These are phyloP conservation scores for Davidsoniella australis DNA, from an alignment of 2,329 filamentous ascomycete genomes.

Conservation along the genomic window DNA sequence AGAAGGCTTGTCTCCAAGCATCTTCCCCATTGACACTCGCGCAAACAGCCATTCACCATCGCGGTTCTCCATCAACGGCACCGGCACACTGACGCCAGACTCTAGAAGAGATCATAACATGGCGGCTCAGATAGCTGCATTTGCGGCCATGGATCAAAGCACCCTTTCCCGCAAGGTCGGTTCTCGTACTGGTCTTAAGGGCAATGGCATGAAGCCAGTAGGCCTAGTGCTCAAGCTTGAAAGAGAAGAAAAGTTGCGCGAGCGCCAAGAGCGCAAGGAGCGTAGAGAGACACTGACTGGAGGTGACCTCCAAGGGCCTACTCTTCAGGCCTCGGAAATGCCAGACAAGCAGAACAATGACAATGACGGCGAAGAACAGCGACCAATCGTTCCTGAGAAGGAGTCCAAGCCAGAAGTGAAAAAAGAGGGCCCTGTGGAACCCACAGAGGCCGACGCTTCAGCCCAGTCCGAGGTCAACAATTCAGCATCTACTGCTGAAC, in stretches of 20 bases:
- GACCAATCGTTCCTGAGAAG: background rate
- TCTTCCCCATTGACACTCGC: conserved; percentile 6
- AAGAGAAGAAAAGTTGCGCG: conserved; percentile 11
- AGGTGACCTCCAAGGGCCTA: background rate
- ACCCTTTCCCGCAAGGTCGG: conserved; percentile 40
- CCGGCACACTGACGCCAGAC: conserved; percentile 6
- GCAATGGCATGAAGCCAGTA: conserved; percentile 14
- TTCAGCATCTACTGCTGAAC: background rate
- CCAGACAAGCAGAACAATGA: conserved; percentile 8
- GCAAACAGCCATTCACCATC: conserved; percentile 2
- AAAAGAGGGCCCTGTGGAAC: conserved; percentile 14
- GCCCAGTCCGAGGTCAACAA: background rate
- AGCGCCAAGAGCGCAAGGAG: conserved; percentile 2
- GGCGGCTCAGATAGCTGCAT: conserved; percentile 38
- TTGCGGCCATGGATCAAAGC: conserved; percentile 46
- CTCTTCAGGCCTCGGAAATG: background rate
- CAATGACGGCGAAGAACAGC: conserved; percentile 15
- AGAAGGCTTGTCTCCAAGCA: conserved; percentile 19
- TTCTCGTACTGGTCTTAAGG: conserved; percentile 23
- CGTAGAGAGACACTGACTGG: conserved; percentile 2
- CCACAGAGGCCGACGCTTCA: conserved; percentile 13
- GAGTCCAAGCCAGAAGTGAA: background rate
- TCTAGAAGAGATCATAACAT: conserved; percentile 14
- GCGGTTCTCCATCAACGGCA: background rate
- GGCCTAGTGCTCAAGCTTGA: conserved; percentile 15